A percentile compares a stretch with the other conserved stretches of the same genome.
These are phyloP conservation scores for Colletotrichum sp. DNA, from an alignment of 2,329 filamentous ascomycete species.

Conservation along the genomic window DNA sequence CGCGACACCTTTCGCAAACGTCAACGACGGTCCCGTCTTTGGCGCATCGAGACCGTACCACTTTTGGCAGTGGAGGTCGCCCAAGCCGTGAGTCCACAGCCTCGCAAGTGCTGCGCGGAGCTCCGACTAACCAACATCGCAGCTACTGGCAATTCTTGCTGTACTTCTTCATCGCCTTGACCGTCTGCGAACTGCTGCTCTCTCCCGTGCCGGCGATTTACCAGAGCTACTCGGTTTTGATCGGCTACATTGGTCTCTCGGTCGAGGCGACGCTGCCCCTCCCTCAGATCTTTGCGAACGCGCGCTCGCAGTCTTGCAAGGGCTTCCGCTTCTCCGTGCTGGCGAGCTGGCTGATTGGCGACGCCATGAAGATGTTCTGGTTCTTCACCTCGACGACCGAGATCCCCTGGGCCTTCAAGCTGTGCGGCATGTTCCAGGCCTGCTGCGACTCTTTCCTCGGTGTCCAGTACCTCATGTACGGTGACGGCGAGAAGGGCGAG, in stretches of 20 bases:
- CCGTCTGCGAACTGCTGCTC: slow-evolving; percentile 71
- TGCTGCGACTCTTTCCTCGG: slow-evolving; percentile 77
- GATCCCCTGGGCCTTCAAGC: slow-evolving; percentile 81
- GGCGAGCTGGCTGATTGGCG: slow-evolving; percentile 78
- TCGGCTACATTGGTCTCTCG: slow-evolving; percentile 78
- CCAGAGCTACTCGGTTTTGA: slow-evolving; percentile 66
- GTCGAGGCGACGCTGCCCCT: slow-evolving; percentile 84
- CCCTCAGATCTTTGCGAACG: slow-evolving; percentile 78
- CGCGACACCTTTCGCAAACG: slow-evolving; percentile 66
- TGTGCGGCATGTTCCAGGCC: slow-evolving; percentile 83
- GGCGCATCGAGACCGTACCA: slow-evolving; percentile 67
- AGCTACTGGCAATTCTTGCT: slow-evolving; percentile 81
- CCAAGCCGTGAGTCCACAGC: slow-evolving; percentile 61
- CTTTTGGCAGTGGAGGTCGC: slow-evolving; percentile 83
- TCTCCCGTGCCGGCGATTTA: slow-evolving; percentile 64
- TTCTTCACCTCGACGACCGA: slow-evolving; percentile 75
- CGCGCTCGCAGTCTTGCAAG: slow-evolving; percentile 71
- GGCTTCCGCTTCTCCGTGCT: slow-evolving; percentile 80
- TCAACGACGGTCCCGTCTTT: slow-evolving; percentile 39
- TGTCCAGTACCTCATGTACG: slow-evolving; percentile 76
- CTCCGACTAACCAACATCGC: background rate
- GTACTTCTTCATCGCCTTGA: slow-evolving; percentile 67
- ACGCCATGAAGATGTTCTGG: slow-evolving; percentile 87
- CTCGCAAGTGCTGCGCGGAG: background rate
- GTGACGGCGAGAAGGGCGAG: slow-evolving; percentile 48